Base-by-base conservation (phyloP, 2,329 filamentous ascomycete species). In the Colletotrichum destructivum region DNA sequence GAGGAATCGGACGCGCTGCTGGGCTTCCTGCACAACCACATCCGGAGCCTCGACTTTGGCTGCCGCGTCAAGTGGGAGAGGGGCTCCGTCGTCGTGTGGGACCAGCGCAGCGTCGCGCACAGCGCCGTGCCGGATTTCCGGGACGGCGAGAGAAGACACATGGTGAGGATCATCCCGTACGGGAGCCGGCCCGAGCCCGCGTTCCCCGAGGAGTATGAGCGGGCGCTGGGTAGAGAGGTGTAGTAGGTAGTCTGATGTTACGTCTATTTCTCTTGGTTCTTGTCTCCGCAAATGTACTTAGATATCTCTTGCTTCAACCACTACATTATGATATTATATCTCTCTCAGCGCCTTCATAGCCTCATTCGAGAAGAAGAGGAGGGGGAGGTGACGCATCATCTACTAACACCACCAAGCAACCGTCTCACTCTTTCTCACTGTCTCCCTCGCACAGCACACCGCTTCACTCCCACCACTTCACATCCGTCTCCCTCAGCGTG, bases 161-260 rank as follows among this genome's bases (percentile, higher is more conserved):
- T 80, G 76, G 76, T 80, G 7, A 74, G 78, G 11, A 73, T 80
- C 6, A 76, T 80, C 42, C 78, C 78, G 0, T 78, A 79, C 15
- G 78, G 78, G 0, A 75, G 76, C 0, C 69, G 73, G 42, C 77
- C 78, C 0, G n/a, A 76, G 18, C 61, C 66, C 9, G 66, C 62
- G 31, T 69, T 66, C 3, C 52, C 52, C 16, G 54, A 61, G 12
- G 62, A 69, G n/a, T 26, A 60, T 16, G 6, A 31, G 38, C 44
- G 46, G 16, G 49, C 49, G 23, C 21, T 35, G 23, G n/a, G 18
- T 12, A 38, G 55, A 1, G 56, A 54, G 35, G 21, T 21, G 3
- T 44, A 55, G 21, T 26, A 26, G 3, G 26, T 26, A 26, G 26
- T 26, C 26, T 4, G 26, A 26, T 26, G 26, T 26, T 4, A 4